Base-by-base conservation (phyloP, 2,329 filamentous ascomycete genomes). In the Pseudogymnoascus sp. region DNA sequence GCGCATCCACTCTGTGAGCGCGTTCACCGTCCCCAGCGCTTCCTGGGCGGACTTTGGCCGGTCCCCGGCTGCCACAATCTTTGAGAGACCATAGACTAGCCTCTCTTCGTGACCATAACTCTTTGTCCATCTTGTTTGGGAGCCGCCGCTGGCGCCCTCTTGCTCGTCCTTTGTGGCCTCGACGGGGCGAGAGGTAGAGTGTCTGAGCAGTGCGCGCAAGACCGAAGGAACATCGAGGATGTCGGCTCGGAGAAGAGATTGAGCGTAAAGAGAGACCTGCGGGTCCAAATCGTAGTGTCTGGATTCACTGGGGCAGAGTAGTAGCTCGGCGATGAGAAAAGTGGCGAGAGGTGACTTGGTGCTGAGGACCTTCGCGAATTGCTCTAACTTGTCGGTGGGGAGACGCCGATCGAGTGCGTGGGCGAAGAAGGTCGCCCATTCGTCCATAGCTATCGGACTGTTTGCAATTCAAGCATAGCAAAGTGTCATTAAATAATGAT, bases 1-100 rank as follows among this genome's bases (percentile, higher is more conserved):
- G 1, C 77, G 71, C 80, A 87, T 86, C 83, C 85, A 88, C 67
- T 77, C 77, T 19, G 81, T 81, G 63, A 84, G 78, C 47, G 81
- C 73, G 62, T 75, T 74, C 24, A 81, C 77, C 38, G 85, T 72
- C 19, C 80, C 76, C 7, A 85, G 68, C 0, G 80, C 82, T n/a
- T 82, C 79, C 29, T 77, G 72, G 14, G 74, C 70, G 24, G 76
- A 77, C 63, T 72, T 75, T 59, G 85, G 81, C 1, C 78, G 79
- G 0, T 72, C 74, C 0, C 80, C 82, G 59, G 82, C 77, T 1
- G 80, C 67, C 16, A 74, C 70, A 40, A 61, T 44, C 61, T 71
- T 73, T 38, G 70, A 69, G 21, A 72, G 62, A 16, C 70, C 66
- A 62, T 74, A 74, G 50, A 74, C 69, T 6, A 74, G 61, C 59